Base-by-base conservation (phyloP, 176 grass and related monocot genomes). In the Oryza brachyantha region DNA sequence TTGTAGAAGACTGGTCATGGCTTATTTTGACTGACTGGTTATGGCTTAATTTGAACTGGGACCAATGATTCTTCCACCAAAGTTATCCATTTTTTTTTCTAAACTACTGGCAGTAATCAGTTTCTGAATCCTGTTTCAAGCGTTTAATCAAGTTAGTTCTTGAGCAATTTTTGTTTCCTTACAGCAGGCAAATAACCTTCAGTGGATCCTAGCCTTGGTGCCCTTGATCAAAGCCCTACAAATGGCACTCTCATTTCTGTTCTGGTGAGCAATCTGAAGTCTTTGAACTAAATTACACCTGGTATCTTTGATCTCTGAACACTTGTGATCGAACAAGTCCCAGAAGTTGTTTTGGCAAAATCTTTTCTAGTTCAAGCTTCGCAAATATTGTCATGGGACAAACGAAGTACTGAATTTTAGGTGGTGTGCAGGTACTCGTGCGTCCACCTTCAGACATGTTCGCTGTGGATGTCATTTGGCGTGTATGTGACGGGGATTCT, bases 381-480 rank as follows among this genome's bases (percentile, higher is more conserved):
- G 4, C 29, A 40, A 63, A 13, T 32, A 64, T 38, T 16, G 0
- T 32, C 27, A 55, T 36, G 13, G 46, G 52, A 57, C n/a, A 29
- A 21, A 54, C 64, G 41, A 67, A 69, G 5, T 12, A 13, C 61
- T 83, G 80, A 78, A 88, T 21, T 21, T 9, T 8, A 5, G 43
- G 2, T 42, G 26, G 0, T 5, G 34, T 76, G 38, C 84, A 97
- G 94, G 94, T 98, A 98, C 72, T 98, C 95, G 2, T 98, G 95
- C 59, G 80, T 98, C 11, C 87, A 98, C 39, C 87, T 92, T 38
- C 80, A 98, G 83, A 88, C 80, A 5, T 98, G 95, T 59, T 98
- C 95, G 3, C 80, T 94, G 69, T 98, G 95, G 95, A 92, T 98
- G 92, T 98, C 95, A 0, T 98, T 98, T 40, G 95, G 95, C 37